Evolutionary conservation across 192 early-diverging fungal genomes (phyloP).

Genomic region (Backusella tuberculispora): DNA sequence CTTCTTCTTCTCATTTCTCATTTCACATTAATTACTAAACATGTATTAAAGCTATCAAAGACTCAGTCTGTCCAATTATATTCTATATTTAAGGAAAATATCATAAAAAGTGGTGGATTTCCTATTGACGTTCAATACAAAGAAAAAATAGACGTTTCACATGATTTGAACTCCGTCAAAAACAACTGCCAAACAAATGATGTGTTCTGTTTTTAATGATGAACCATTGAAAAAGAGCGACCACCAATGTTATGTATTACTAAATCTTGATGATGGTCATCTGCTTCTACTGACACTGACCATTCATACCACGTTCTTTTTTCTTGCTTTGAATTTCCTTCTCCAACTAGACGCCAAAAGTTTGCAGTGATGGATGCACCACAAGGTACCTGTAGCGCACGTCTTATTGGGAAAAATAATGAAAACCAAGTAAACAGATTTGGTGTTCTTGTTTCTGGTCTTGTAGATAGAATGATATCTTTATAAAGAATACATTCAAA

Average conservation of each 20-base stretch:
- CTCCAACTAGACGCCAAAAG: conserved; percentile 82
- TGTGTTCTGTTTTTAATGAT: conserved; percentile 28
- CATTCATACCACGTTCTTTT: conserved; percentile 92
- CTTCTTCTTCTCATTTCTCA: too few relatives aligned
- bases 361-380: conserved; percentile 64
- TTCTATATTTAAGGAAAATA: not conserved
- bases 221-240: conserved; percentile 76
- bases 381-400: conserved; percentile 67
- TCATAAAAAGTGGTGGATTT: not conserved
- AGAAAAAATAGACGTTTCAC: conserved; percentile 1
- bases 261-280: conserved; percentile 43
- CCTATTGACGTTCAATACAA: conserved; percentile 3
- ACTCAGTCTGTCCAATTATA: not conserved
- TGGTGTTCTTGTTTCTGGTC: conserved; percentile 82
- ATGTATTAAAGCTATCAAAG: too few relatives aligned
- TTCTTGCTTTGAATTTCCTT: conserved; percentile 58
- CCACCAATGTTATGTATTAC: conserved; percentile 73
- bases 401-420: conserved; percentile 87
- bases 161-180: not conserved
- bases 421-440: conserved; percentile 98
- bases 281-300: conserved; percentile 54
- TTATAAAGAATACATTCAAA: conserved; percentile 94
- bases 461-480: conserved; percentile 77
- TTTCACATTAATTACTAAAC: too few relatives aligned
- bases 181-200: not conserved